Evolutionary conservation across 495 filamentous ascomycete species (phyloP).

Genomic region (Hypomontagnella monticulosa): DNA sequence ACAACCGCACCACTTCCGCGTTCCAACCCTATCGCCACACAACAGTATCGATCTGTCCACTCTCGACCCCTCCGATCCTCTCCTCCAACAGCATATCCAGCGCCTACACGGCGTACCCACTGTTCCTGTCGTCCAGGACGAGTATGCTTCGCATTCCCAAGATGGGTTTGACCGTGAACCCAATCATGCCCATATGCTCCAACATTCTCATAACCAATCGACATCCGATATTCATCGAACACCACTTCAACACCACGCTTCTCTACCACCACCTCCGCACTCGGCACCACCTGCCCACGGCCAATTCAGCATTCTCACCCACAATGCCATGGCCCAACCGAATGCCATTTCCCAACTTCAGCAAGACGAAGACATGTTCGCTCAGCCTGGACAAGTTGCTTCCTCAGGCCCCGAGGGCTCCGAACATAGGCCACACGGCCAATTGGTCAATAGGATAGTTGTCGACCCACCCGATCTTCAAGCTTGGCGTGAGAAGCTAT

Average conservation of each 20-base stretch:
- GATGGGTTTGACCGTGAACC: constrained; percentile 43
- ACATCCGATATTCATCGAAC: constrained; percentile 47
- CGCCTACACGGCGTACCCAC: constrained; percentile 50
- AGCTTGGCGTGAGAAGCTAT: constrained; percentile 78
- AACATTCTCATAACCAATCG: constrained; percentile 39
- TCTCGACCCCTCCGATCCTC: constrained; percentile 47
- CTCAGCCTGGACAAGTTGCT: constrained; percentile 32
- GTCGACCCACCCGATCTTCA: constrained; percentile 74
- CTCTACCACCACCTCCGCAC: constrained; percentile 44
- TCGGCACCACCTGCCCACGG: constrained; percentile 38
- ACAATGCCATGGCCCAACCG: constrained; percentile 50
- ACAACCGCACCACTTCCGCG: constrained; percentile 40
- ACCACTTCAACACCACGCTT: constrained; percentile 48
- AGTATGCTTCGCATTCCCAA: constrained; percentile 48
- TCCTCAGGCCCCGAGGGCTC: constrained; percentile 43
- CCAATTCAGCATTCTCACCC: constrained; percentile 60
- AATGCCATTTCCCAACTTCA: constrained; percentile 51
- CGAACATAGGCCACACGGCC: constrained; percentile 62
- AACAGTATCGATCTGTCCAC: constrained; percentile 49
- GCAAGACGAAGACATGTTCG: constrained; percentile 43
- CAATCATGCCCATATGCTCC: constrained; percentile 43
- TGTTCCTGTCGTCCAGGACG: constrained; percentile 48
- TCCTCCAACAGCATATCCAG: constrained; percentile 53
- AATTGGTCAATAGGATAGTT: constrained; percentile 65
- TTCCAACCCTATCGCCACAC: constrained; percentile 50